These are phyloP conservation scores for Exophiala bonariae DNA, from an alignment of 2,329 filamentous ascomycete species.

Conservation along the genomic window DNA sequence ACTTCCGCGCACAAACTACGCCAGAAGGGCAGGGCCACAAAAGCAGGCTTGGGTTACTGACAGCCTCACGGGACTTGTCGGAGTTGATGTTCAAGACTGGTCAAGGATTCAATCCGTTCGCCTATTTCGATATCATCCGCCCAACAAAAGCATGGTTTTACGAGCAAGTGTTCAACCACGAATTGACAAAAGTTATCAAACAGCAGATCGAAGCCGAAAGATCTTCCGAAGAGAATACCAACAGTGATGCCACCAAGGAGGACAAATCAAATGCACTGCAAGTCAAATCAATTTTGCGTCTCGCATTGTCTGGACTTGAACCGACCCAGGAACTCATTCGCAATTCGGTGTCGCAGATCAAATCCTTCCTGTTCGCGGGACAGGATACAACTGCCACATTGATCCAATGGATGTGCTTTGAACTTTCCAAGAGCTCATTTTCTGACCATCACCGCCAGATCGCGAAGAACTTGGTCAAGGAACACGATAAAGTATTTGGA, in stretches of 20 bases:
- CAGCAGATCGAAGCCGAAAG: conserved; percentile 12
- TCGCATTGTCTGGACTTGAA: conserved; percentile 14
- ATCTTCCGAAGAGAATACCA: background rate
- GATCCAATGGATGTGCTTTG: conserved; percentile 25
- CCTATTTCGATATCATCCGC: conserved; percentile 15
- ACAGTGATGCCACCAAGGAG: background rate
- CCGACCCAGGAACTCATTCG: conserved; percentile 17
- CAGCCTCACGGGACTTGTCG: conserved; percentile 12
- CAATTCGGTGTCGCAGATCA: conserved; percentile 23
- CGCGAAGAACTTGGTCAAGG: conserved; percentile 42
- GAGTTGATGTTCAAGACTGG: conserved; percentile 14
- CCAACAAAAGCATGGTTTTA: conserved; percentile 20
- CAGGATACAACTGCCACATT: conserved; percentile 29
- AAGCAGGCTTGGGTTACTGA: conserved; percentile 17
- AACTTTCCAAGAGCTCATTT: conserved; percentile 21
- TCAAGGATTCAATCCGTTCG: conserved; percentile 15
- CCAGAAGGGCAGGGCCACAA: conserved; percentile 19
- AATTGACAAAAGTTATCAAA: conserved; percentile 13
- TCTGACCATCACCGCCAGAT: conserved; percentile 27
- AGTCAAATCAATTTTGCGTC: conserved; percentile 17
- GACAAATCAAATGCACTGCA: conserved; percentile 1
- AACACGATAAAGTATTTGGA: conserved; percentile 56
- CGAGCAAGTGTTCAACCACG: conserved; percentile 18
- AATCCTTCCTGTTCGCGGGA: conserved; percentile 26
- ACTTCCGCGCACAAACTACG: conserved; percentile 22